Evolutionary conservation across 176 grass and related monocot species (phyloP).

Genomic region (Panicum miliaceum): DNA sequence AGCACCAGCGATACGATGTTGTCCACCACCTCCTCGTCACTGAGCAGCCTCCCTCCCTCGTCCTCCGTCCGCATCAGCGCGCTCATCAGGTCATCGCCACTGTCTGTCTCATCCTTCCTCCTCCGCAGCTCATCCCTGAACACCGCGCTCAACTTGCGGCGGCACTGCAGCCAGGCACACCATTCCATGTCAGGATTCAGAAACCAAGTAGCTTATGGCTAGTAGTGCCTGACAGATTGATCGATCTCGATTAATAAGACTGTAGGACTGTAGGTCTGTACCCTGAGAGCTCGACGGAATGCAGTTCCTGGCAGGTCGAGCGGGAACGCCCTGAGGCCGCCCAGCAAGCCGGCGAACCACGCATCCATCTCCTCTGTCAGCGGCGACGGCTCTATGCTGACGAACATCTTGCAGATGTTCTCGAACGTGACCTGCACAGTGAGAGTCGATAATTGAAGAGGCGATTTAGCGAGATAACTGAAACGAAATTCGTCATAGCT

Average conservation of each 20-base stretch:
- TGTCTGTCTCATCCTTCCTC: background rate
- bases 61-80: constrained; percentile 43
- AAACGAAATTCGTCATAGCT: background rate
- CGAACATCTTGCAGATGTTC: constrained; percentile 54
- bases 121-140: constrained; percentile 40
- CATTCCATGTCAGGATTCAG: background rate
- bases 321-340: constrained; percentile 37
- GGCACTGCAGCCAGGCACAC: background rate
- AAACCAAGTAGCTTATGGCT: no score
- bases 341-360: constrained; percentile 28
- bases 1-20: constrained; percentile 42
- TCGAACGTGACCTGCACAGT: constrained; percentile 40
- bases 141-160: constrained; percentile 18
- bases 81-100: constrained; percentile 7
- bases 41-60: constrained; percentile 31
- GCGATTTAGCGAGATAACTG: background rate
- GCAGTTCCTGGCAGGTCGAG: constrained; percentile 42
- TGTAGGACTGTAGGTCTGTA: background rate
- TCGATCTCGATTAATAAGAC: background rate
- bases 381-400: constrained; percentile 48
- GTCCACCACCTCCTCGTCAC: constrained; percentile 38
- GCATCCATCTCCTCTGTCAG: constrained; percentile 23
- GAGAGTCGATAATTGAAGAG: background rate
- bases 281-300: constrained; percentile 13
- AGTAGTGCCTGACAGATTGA: background rate